These are phyloP conservation scores for Russula compacta DNA, from an alignment of 768 basidiomycete genomes.

Conservation along the genomic window DNA sequence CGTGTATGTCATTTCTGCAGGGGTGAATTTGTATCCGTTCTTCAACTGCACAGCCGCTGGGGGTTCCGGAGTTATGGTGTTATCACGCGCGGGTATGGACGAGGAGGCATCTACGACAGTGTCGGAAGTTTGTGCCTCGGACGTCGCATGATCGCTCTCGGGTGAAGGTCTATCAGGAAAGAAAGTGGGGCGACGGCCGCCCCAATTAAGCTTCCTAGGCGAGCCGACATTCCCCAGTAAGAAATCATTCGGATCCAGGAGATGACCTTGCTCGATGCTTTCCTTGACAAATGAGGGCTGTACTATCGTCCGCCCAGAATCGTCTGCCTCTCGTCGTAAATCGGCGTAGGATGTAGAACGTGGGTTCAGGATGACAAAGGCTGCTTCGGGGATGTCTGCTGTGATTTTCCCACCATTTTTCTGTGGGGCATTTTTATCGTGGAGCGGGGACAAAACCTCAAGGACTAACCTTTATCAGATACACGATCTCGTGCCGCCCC, in stretches of 20 bases:
- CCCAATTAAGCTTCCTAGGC: background rate
- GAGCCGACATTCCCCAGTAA: constrained; percentile 27
- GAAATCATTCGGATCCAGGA: constrained; percentile 41
- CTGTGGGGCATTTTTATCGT: constrained; percentile 28
- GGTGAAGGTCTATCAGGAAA: background rate
- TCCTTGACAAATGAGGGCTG: constrained; percentile 44
- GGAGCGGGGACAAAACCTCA: background rate
- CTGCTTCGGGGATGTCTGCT: constrained; percentile 43
- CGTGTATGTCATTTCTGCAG: constrained; percentile 13
- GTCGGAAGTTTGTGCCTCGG: constrained; percentile 8
- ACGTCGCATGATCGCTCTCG: constrained; percentile 2
- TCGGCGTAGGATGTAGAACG: constrained; percentile 43
- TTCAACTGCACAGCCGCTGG: constrained; percentile 6
- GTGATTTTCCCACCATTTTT: constrained; percentile 58
- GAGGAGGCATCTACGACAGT: background rate
- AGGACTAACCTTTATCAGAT: constrained; percentile 40
- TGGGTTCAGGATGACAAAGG: constrained; percentile 50
- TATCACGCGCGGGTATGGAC: background rate
- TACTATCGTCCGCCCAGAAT: constrained; percentile 38
- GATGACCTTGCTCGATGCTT: constrained; percentile 34
- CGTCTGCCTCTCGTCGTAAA: constrained; percentile 32
- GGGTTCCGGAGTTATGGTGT: constrained; percentile 3
- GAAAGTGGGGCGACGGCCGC: background rate
- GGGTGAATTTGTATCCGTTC: constrained; percentile 11
- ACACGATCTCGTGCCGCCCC: constrained; percentile 41